A percentile compares a stretch with the other conserved stretches of the same genome.
These are phyloP conservation scores for Neonectria punicea DNA, from an alignment of 2,329 filamentous ascomycete genomes.

Conservation along the genomic window DNA sequence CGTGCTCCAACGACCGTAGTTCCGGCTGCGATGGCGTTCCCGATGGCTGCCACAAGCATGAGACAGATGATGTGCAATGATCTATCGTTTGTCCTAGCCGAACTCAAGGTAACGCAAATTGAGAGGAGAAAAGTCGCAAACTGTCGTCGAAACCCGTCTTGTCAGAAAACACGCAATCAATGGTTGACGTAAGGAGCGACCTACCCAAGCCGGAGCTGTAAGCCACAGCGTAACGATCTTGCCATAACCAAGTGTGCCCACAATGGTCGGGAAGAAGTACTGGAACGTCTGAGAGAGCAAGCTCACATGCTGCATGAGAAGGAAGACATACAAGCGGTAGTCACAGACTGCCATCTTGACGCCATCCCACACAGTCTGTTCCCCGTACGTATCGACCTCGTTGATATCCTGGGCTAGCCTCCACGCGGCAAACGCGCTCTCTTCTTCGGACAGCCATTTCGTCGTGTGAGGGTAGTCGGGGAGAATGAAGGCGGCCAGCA, in stretches of 20 bases:
- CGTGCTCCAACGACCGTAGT: conserved; percentile 61
- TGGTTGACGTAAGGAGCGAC: conserved; percentile 40
- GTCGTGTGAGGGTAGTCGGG: conserved; percentile 66
- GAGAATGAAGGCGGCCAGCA: conserved; percentile 51
- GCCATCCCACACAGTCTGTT: conserved; percentile 54
- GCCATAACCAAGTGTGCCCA: conserved; percentile 68
- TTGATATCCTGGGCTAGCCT: conserved; percentile 60
- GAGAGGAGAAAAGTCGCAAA: conserved; percentile 65
- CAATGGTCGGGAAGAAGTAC: conserved; percentile 74
- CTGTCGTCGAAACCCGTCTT: conserved; percentile 21
- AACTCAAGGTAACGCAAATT: conserved; percentile 64
- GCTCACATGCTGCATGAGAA: conserved; percentile 64
- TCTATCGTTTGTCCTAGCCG: conserved; percentile 64
- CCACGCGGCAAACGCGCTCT: conserved; percentile 63
- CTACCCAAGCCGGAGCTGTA: conserved; percentile 67
- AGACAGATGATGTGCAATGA: conserved; percentile 65
- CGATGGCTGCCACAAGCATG: conserved; percentile 61
- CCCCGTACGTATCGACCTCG: conserved; percentile 53
- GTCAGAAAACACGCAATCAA: neutral
- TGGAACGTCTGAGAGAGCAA: conserved; percentile 67
- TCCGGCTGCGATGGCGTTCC: conserved; percentile 65
- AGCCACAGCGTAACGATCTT: conserved; percentile 65
- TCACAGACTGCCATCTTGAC: conserved; percentile 60
- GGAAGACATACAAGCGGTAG: conserved; percentile 63
- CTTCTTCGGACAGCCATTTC: conserved; percentile 61